Evolutionary conservation across 2,329 filamentous ascomycete genomes (phyloP), one percentile per base, ranked within the genome.

Genomic region (Fusarium praegraminearum): DNA sequence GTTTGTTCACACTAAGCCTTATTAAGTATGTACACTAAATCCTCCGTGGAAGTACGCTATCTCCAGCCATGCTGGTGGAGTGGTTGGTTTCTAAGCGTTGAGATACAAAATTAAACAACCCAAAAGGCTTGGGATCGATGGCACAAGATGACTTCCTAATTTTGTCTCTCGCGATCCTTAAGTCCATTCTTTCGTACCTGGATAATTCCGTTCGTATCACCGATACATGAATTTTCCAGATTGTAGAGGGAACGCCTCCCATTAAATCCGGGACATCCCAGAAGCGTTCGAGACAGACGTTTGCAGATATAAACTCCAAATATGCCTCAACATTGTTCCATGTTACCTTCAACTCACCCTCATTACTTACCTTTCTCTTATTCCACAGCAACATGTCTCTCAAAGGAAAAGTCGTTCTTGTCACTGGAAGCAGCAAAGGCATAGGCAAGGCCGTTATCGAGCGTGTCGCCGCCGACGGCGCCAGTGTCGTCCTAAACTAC

Each of bases 401-500:
- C 1, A 6, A 18, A 0, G 57, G 57, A 2, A 62, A 63, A 8
- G 43, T 62, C 1, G 10, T 62, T 2, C 30, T 63, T 0, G 57
- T 63, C 0, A 63, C 60, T 1, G 60, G 57, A 0, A 59, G 60
- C 2, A 55, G 57, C 5, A 63, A 62, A 9, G 60, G 60, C 2
- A 63, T 56, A 13, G 47, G 60, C 1, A 63, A 56, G 16, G 60
- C 60, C 2, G 60, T 63, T 3, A 45, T 62, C 0, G 47, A 63
- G 6, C 57, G 60, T 4, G 57, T 55, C 6, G 57, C 30, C 0
- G 57, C 60, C 2, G 47, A 63, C 2, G 60, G 60, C 3, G 60
- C 57, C 5, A 63, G 26, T 7, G 47, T 63, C 10, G 49, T 62
- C 4, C 56, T 63, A 3, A 62, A 63, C 7, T 63, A 63, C 47